Base-by-base conservation (phyloP, 768 basidiomycete genomes). In the Hygrophoropsis aurantiaca region DNA sequence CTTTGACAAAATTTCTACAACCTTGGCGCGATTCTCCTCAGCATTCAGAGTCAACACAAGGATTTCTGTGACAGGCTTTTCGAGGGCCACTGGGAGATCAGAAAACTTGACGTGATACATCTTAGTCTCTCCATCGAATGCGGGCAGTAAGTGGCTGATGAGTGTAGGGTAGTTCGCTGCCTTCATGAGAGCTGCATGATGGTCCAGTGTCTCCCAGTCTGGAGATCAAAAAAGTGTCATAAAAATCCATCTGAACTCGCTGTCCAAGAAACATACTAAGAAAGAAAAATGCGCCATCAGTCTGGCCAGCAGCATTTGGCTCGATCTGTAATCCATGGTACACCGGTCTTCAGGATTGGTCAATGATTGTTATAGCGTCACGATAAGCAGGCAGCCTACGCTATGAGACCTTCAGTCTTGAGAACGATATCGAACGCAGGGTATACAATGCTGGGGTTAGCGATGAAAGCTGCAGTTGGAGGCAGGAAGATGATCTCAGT, bases 131-230 rank as follows among this genome's bases (percentile, higher is more conserved):
- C 49, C 49, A 6, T 37, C 38, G 8, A 60, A 1, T 25, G 43
- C 25, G 11, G 47, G 49, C 11, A 23, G 34, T 32, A 60, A 49
- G 4, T 11, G 13, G 11, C 20, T 35, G 11, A 37, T 0, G 32
- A 65, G 19, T 3, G 2, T 26, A 6, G 27, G 3, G 23, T 58
- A 58, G 4, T 32, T 23, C 1, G 45, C 25, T 7, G 15, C 34
- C 3, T 51, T 19, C 1, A 56, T 53, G 25, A 58, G 0, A 0
- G 49, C 46, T 30, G 51, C 27, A 49, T 64, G 64, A n/a, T 50
- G 34, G 8, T 63, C 56, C 9, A 43, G 49, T 30, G 11, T 58
- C 11, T 60, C 64, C 61, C 61, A 64, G 42, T 66, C 64, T 66
- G 21, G 8, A 11, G 18, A 37, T 9, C 20, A 18, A 33, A 44